These are phyloP conservation scores for Physaria fendleri DNA, from an alignment of 345 rosid species.

Conservation along the genomic window DNA sequence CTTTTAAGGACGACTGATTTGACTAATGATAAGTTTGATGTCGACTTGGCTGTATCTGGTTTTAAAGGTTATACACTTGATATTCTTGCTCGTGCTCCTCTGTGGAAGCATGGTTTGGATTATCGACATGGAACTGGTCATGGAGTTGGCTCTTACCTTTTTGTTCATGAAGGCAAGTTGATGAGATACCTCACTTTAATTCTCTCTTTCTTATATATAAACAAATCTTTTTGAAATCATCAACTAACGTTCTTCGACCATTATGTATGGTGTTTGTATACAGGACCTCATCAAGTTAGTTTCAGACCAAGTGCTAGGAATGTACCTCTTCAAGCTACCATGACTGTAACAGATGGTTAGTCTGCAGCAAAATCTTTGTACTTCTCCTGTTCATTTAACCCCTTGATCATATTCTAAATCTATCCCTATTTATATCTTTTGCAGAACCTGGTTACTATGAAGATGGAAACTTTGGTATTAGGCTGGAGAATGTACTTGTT, in stretches of 20 bases:
- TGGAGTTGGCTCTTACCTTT: conserved; percentile 93
- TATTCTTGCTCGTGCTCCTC: conserved; percentile 83
- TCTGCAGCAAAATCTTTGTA: conserved; percentile 3
- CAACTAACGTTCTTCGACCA: not conserved
- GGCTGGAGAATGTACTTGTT: conserved; percentile 92
- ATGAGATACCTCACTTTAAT: conserved; percentile 4
- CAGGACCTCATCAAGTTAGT: conserved; percentile 95
- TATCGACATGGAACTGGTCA: conserved; percentile 99
- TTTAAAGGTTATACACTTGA: conserved; percentile 74
- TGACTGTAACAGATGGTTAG: conserved; percentile 98
- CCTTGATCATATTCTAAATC: not conserved
- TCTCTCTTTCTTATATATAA: not conserved
- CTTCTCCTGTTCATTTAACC: not conserved
- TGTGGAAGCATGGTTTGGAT: conserved; percentile 93
- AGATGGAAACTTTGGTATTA: conserved; percentile 88
- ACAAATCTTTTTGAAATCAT: not conserved
- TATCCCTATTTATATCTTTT: not conserved
- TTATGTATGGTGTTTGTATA: conserved; percentile 14
- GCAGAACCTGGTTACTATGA: conserved; percentile 94
- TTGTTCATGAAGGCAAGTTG: conserved; percentile 86
- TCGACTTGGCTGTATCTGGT: not conserved
- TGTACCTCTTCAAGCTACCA: conserved; percentile 92
- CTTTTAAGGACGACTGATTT: not conserved
- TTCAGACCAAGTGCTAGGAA: conserved; percentile 73
- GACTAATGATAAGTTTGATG: not conserved